Conservation (phyloP, 192 early-diverging fungal genomes). For the Coemansia sp. region DNA sequence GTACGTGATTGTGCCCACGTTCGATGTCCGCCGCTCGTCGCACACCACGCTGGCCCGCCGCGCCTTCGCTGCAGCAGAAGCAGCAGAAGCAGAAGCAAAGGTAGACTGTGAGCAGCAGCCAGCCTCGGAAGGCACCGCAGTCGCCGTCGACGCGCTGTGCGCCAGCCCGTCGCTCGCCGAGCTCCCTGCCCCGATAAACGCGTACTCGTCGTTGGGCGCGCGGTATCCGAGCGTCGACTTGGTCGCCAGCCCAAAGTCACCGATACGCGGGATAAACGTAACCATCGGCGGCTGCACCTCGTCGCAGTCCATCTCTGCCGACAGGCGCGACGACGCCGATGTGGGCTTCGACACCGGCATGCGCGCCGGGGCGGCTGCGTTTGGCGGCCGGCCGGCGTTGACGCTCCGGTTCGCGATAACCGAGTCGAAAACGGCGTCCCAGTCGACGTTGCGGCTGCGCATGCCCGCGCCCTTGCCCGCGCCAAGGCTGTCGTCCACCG, state of each 20-base stretch:
- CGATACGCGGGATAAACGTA: slow-evolving; percentile 63
- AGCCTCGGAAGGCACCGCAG: slow-evolving; percentile 65
- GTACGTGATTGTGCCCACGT: slow-evolving; percentile 92
- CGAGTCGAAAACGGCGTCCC: slow-evolving; percentile 44
- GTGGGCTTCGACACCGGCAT: not conserved
- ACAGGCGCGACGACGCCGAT: not conserved
- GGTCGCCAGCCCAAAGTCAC: slow-evolving; percentile 96
- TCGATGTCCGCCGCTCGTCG: slow-evolving; percentile 67
- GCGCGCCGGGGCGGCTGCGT: not conserved
- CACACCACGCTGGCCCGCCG: slow-evolving; percentile 14
- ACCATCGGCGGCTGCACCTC: slow-evolving; percentile 16
- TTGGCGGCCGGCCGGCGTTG: not conserved
- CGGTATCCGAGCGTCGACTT: slow-evolving; percentile 36
- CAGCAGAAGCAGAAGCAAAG: slow-evolving; percentile 53
- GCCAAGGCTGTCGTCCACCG: not conserved
- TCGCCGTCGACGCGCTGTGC: slow-evolving; percentile 44
- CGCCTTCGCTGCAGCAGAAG: not conserved
- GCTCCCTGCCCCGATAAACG: slow-evolving; percentile 7
- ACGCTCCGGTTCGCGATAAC: slow-evolving; percentile 25
- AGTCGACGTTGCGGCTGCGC: slow-evolving; percentile 34
- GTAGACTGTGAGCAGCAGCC: no score
- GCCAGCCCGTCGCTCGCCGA: not conserved
- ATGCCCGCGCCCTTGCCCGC: not conserved
- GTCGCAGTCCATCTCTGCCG: not conserved
- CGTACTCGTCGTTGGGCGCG: slow-evolving; percentile 35